These are phyloP conservation scores for Melastoma candidum DNA, from an alignment of 441 rosid species.

Conservation along the genomic window DNA sequence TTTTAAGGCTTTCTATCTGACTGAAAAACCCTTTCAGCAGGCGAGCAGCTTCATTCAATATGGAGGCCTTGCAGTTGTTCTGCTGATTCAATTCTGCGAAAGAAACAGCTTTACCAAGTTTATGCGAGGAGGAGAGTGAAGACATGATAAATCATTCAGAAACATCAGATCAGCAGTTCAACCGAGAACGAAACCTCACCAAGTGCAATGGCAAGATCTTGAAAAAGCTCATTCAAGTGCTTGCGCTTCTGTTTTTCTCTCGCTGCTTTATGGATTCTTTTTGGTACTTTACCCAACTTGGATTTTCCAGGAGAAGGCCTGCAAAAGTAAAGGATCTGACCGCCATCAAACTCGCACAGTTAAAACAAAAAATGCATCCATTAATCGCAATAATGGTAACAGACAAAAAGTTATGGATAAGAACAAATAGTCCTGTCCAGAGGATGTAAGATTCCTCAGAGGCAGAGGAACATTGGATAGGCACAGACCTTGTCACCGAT, in stretches of 20 bases:
- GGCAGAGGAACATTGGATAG: neutral
- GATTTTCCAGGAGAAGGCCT: conserved; percentile 39
- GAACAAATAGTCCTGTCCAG: too few relatives aligned
- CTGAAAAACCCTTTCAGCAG: conserved; percentile 52
- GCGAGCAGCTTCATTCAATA: conserved; percentile 61
- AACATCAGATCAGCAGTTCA: neutral
- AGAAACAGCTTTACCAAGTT: conserved; percentile 10
- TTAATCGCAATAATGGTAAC: neutral
- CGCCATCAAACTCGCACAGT: too few relatives aligned
- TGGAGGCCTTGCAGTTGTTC: conserved; percentile 75
- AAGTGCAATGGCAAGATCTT: conserved; percentile 60
- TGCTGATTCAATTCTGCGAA: conserved; percentile 47
- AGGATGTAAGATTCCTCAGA: neutral
- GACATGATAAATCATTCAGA: too few relatives aligned
- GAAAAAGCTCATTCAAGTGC: conserved; percentile 80
- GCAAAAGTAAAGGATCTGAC: conserved; percentile 4
- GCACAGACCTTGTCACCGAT: conserved; percentile 27
- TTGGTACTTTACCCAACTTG: conserved; percentile 52
- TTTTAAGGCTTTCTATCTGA: conserved; percentile 59
- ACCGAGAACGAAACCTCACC: conserved; percentile 31
- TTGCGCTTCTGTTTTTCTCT: conserved; percentile 94
- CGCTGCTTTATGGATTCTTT: conserved; percentile 76
- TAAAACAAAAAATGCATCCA: too few relatives aligned
- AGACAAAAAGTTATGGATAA: too few relatives aligned
- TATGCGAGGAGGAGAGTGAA: neutral